Percentiles rank a stretch among this genome's conserved stretches.
phyloP scores from a whole-genome alignment of 176 grass and related monocot species.

The Thinopyrum elongatum region DNA sequence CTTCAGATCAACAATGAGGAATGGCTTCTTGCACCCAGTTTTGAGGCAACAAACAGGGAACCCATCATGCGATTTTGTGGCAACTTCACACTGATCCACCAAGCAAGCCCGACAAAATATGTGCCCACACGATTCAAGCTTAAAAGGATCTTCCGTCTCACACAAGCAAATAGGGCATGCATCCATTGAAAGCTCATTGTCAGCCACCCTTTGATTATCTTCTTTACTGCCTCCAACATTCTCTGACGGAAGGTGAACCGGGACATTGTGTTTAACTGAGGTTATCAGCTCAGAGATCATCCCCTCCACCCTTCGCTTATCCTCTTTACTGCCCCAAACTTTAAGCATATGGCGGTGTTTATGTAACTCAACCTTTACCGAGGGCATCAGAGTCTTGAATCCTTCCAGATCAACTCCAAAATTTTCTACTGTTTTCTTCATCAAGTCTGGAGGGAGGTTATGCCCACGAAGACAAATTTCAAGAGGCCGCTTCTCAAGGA shows the following conservation, averaged over 20 bases:
- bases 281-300: conserved; percentile 51
- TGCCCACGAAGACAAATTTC: conserved; percentile 59
- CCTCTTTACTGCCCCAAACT: conserved; percentile 65
- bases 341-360: conserved; percentile 56
- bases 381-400: conserved; percentile 55
- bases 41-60: conserved; percentile 76
- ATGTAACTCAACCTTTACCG: conserved; percentile 52
- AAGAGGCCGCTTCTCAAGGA: conserved; percentile 56
- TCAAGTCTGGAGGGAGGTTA: conserved; percentile 65
- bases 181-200: conserved; percentile 7
- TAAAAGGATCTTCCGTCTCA: conserved; percentile 74
- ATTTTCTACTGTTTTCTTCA: conserved; percentile 68
- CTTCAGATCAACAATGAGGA: conserved; percentile 67
- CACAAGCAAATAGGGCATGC: conserved; percentile 78
- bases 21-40: conserved; percentile 58
- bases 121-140: conserved; percentile 79
- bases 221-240: conserved; percentile 15
- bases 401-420: conserved; percentile 71
- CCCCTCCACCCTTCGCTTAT: conserved; percentile 58
- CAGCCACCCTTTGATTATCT: not conserved
- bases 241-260: conserved; percentile 29
- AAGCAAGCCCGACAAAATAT: conserved; percentile 68
- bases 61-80: conserved; percentile 61
- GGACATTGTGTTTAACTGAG: conserved; percentile 29
- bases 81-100: conserved; percentile 73